These are phyloP conservation scores for Dryas octopetala DNA, from an alignment of 306 rosid genomes.

Conservation along the genomic window DNA sequence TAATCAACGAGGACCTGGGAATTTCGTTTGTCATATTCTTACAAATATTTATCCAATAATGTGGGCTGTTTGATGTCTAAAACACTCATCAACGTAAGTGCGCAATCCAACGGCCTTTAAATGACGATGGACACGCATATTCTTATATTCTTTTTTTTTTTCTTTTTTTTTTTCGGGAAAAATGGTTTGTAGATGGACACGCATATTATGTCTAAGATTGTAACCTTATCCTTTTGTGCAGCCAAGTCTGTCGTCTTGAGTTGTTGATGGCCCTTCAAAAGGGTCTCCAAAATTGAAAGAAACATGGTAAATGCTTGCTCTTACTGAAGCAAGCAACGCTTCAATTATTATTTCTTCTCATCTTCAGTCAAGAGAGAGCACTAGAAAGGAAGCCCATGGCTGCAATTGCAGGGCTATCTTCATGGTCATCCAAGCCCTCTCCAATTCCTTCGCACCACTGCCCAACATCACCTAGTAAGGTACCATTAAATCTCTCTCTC, in stretches of 20 bases:
- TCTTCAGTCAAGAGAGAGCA: slow-evolving; percentile 2
- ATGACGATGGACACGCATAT: neutral
- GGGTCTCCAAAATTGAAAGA: neutral
- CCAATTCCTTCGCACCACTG: slow-evolving; percentile 12
- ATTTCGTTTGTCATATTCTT: too few species aligned
- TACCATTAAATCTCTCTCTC: slow-evolving; percentile 15
- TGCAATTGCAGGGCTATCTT: slow-evolving; percentile 34
- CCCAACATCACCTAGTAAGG: slow-evolving; percentile 40
- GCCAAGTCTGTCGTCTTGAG: neutral
- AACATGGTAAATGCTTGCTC: neutral
- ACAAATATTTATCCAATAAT: too few species aligned
- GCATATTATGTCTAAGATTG: too few species aligned
- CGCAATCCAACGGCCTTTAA: neutral
- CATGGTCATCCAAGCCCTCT: slow-evolving; percentile 27
- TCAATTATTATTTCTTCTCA: neutral
- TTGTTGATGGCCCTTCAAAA: neutral
- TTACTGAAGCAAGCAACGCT: neutral
- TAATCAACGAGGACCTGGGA: too few species aligned
- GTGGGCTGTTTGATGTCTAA: too few species aligned
- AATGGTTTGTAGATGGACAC: too few species aligned
- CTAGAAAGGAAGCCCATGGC: slow-evolving; percentile 29
- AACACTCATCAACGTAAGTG: neutral
- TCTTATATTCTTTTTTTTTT: neutral
- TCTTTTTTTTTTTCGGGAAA: too few species aligned
- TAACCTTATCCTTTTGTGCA: slow-evolving; percentile 14